phyloP scores from a whole-genome alignment of 257 asterid species.

The Nicotiana tomentosiformis region DNA sequence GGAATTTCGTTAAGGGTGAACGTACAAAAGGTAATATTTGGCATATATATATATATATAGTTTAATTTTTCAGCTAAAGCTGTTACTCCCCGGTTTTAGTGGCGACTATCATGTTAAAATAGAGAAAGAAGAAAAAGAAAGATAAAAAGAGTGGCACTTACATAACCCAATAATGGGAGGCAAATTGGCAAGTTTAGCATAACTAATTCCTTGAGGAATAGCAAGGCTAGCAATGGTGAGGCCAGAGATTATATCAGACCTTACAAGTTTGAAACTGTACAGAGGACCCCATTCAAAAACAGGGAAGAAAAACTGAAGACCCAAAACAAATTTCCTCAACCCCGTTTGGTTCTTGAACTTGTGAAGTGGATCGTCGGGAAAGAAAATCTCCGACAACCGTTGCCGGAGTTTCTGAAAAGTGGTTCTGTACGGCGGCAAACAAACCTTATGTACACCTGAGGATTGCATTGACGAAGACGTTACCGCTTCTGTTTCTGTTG shows the following conservation, averaged over 20 bases:
- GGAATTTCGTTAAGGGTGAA: no score
- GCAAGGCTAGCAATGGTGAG: slow-evolving; percentile 87
- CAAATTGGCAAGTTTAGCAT: slow-evolving; percentile 88
- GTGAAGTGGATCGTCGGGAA: slow-evolving; percentile 89
- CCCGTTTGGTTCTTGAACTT: slow-evolving; percentile 65
- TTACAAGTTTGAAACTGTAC: slow-evolving; percentile 39
- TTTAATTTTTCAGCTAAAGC: not conserved
- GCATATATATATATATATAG: not conserved
- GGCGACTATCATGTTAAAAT: not conserved
- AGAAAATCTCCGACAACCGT: slow-evolving; percentile 69
- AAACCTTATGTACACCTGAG: slow-evolving; percentile 48
- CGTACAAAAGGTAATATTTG: not conserved
- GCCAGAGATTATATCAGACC: slow-evolving; percentile 72
- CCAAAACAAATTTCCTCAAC: slow-evolving; percentile 41
- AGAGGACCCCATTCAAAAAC: slow-evolving; percentile 73
- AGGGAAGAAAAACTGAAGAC: slow-evolving; percentile 72
- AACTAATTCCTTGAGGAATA: slow-evolving; percentile 94
- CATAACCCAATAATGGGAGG: slow-evolving; percentile 83
- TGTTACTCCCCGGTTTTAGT: not conserved
- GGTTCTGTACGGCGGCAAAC: slow-evolving; percentile 62
- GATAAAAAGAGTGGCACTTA: slow-evolving; percentile 25
- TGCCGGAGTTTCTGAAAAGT: slow-evolving; percentile 60
- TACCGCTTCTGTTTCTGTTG: slow-evolving; percentile 8
- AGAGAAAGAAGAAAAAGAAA: no score
- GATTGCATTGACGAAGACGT: slow-evolving; percentile 16